Conservation (phyloP, 495 filamentous ascomycete species). For the Podospora anserina region DNA sequence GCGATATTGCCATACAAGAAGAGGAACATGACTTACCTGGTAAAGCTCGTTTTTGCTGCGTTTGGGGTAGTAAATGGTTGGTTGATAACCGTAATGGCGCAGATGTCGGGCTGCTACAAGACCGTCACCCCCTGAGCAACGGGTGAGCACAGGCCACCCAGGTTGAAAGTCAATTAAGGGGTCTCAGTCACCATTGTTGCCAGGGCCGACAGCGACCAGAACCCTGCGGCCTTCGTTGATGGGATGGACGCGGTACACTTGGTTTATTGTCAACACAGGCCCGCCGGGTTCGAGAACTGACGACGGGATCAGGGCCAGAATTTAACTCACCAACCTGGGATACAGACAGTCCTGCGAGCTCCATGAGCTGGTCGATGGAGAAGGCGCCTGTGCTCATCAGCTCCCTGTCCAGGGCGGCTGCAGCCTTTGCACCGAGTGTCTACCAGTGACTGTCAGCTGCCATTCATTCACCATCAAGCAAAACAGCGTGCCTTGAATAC, state of each 20-base stretch:
- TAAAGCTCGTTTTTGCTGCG: conserved; percentile 86
- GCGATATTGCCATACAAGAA: not conserved
- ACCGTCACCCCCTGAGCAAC: conserved; percentile 73
- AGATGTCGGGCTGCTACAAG: conserved; percentile 93
- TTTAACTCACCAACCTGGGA: conserved; percentile 73
- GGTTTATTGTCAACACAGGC: conserved; percentile 11
- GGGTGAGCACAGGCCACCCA: conserved; percentile 28
- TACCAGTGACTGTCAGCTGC: conserved; percentile 30
- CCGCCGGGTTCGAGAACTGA: conserved; percentile 1
- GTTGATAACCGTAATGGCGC: conserved; percentile 88
- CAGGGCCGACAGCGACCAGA: conserved; percentile 87
- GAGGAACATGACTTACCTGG: conserved; percentile 50
- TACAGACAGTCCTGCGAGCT: conserved; percentile 88
- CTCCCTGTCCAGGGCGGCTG: conserved; percentile 84
- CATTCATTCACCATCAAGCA: not conserved
- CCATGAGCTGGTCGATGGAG: conserved; percentile 96
- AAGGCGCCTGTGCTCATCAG: conserved; percentile 91
- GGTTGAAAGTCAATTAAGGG: conserved; percentile 16
- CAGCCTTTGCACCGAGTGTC: conserved; percentile 85
- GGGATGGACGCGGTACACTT: conserved; percentile 84
- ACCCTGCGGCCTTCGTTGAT: conserved; percentile 66
- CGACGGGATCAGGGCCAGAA: not conserved
- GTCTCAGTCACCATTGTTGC: conserved; percentile 74
- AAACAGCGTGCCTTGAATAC: conserved; percentile 44
- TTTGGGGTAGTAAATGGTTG: conserved; percentile 91